phyloP scores from a whole-genome alignment of 805 yeast species.

The Naumovozyma dairenensis region DNA sequence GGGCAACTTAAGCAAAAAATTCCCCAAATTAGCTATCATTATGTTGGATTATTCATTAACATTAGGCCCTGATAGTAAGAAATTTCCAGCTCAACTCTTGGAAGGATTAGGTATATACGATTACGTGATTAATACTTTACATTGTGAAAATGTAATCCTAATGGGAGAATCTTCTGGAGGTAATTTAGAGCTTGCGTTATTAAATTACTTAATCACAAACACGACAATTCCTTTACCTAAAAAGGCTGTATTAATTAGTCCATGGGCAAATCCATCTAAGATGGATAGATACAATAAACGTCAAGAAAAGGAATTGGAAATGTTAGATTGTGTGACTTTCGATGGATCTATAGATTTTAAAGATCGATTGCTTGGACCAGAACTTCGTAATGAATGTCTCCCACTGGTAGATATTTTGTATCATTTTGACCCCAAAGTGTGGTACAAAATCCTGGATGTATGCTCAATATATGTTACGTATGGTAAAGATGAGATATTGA shows the following conservation, averaged over 20 bases:
- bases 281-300: neutral
- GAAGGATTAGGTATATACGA: conserved; percentile 10
- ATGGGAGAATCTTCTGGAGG: conserved; percentile 27
- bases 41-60: conserved; percentile 15
- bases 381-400: conserved; percentile 1
- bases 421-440: conserved; percentile 9
- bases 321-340: conserved; percentile 10
- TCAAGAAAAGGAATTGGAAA: neutral
- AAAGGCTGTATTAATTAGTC: conserved; percentile 18
- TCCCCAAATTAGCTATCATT: conserved; percentile 12
- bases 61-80: too few relatives aligned
- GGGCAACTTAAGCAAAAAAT: conserved; percentile 7
- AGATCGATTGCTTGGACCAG: neutral
- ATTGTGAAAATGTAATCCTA: conserved; percentile 9
- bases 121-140: conserved; percentile 3
- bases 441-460: conserved; percentile 10
- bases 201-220: conserved; percentile 6
- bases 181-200: conserved; percentile 11
- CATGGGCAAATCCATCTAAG: conserved; percentile 21
- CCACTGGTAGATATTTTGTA: conserved; percentile 14
- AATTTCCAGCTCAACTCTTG: conserved; percentile 10
- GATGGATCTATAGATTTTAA: conserved; percentile 6
- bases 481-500: conserved; percentile 19
- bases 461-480: conserved; percentile 11
- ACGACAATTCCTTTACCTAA: conserved; percentile 8